A percentile compares a stretch with the other conserved stretches of the same genome.
These are phyloP conservation scores for Heliamphora pulchella DNA, from an alignment of 179 eudicot genomes.

Conservation along the genomic window DNA sequence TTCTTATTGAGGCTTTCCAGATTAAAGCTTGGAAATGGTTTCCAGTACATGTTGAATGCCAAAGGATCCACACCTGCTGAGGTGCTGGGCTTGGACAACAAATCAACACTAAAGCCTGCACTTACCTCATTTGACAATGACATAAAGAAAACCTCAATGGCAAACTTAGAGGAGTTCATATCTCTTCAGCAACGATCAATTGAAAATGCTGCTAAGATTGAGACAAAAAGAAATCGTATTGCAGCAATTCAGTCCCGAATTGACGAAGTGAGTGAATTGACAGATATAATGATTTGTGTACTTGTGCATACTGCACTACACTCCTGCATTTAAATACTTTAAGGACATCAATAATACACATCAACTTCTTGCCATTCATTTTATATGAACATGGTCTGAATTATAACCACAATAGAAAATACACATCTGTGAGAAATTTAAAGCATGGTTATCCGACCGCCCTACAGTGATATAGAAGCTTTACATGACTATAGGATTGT, in stretches of 20 bases:
- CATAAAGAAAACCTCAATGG: constrained; percentile 48
- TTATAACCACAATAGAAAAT: not conserved
- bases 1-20: constrained; percentile 28
- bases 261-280: constrained; percentile 52
- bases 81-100: constrained; percentile 72
- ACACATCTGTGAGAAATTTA: not conserved
- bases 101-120: constrained; percentile 62
- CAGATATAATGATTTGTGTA: not conserved
- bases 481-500: not conserved
- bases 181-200: constrained; percentile 63
- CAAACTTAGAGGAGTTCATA: constrained; percentile 63
- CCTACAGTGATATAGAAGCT: not conserved
- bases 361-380: not conserved
- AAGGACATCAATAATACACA: not conserved
- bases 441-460: not conserved
- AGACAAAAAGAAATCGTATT: constrained; percentile 53
- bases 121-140: constrained; percentile 53
- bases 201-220: constrained; percentile 54
- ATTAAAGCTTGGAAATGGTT: constrained; percentile 70
- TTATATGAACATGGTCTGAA: not conserved
- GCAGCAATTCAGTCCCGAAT: constrained; percentile 48
- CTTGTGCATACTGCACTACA: not conserved
- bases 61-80: constrained; percentile 66
- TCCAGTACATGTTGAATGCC: constrained; percentile 54
- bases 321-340: not conserved